Conservation (phyloP, 345 rosid species). For the Garcia nutans region DNA sequence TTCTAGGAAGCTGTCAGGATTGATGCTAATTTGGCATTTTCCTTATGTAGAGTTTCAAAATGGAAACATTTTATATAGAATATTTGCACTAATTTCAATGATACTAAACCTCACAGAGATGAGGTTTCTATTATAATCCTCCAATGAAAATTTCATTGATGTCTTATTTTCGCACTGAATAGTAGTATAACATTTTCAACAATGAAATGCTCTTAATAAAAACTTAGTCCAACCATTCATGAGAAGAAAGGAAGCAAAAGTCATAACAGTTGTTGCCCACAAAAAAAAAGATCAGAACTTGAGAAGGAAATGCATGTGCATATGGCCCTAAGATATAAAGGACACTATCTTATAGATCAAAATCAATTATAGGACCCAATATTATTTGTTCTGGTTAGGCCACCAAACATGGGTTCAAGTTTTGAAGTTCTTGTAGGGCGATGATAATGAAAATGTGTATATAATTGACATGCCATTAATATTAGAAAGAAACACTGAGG, state of each 20-base stretch:
- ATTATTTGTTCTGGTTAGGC: background rate
- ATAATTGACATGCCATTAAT: background rate
- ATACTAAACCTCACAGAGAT: background rate
- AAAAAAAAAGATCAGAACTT: background rate
- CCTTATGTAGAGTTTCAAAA: background rate
- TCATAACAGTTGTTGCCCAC: background rate
- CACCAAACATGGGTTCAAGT: background rate
- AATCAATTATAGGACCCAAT: background rate
- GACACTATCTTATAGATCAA: background rate
- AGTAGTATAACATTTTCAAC: background rate
- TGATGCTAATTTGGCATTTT: background rate
- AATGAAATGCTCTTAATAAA: background rate
- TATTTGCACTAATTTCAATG: background rate
- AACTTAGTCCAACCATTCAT: background rate
- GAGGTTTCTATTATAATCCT: background rate
- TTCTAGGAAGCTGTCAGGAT: constrained; percentile 13
- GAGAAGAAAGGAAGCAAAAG: background rate
- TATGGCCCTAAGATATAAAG: background rate
- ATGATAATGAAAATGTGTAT: background rate
- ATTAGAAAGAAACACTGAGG: background rate
- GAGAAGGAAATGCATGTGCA: background rate
- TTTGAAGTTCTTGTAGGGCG: background rate
- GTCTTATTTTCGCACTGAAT: no score
- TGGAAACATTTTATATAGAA: background rate
- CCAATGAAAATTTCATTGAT: no score